Base-by-base conservation (phyloP, 139 green algal genomes). In the Chlorella sp. region DNA sequence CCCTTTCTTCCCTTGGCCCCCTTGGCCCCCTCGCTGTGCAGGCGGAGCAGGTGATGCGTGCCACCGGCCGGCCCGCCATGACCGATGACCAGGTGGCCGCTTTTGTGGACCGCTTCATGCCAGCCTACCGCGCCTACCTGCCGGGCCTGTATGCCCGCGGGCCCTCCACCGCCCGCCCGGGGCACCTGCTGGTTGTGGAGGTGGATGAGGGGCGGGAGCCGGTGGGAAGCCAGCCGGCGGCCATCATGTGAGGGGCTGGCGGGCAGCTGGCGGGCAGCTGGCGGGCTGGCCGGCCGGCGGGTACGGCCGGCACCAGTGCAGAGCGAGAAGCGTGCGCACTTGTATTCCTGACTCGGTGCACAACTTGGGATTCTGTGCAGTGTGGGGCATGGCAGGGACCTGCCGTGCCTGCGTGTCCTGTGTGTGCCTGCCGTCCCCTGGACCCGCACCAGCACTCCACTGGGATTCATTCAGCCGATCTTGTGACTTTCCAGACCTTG, bases 111-210 rank as follows among this genome's bases (percentile, higher is more conserved):
- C 92, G 97, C 53, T 99, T 97, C 95, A 98, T 99, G 91, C 98
- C 98, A 7, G 98, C 98, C 2, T 99, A 99, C 93, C 89, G 95
- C 60, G 96, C 96, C n/a, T 99, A 99, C 92, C 93, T 99, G 92
- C 97, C 97, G 15, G 92, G 89, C 40, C 91, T 99, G 71, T 97
- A 97, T 75, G 36, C 82, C 0, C 68, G 92, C 2, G 97, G 97
- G 0, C 97, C 97, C 40, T 98, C 96, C 36, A 98, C 96, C 0
- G 94, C 92, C 0, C 53, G 81, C 0, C 53, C 88, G 1, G 95
- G 94, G 19, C 92, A 93, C 36, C 92, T 95, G 2, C 85, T 99
- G 39, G 91, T 97, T 30, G 93, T 98, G 34, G 91, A 97, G 81
- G 95, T 99, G 4, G 95, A 98, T 80, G 85, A 96, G 91, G 69